Base-by-base conservation (phyloP, 2,329 filamentous ascomycete species). In the Alternaria longipes region DNA sequence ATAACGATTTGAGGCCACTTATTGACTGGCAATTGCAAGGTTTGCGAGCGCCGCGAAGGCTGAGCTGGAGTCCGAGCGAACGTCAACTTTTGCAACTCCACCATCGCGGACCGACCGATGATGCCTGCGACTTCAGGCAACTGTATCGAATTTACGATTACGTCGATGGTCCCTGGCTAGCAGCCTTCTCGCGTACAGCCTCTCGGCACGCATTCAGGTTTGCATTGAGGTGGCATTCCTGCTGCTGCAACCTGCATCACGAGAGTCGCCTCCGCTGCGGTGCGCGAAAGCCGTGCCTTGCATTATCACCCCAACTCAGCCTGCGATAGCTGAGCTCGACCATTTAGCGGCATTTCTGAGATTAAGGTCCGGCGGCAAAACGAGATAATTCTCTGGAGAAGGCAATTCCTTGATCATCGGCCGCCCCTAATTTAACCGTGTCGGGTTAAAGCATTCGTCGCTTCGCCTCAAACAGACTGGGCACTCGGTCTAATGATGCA, bases 201-300 rank as follows among this genome's bases (percentile, higher is more conserved):
- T 59, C 24, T 59, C 44, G 42, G 59, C 30, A 59, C 22, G 52
- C 40, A 45, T 42, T 47, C 54, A 62, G 62, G 64, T 62, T 54
- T 65, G 59, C 65, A 62, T 51, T 46, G 62, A 54, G 55, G 45
- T 59, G 55, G 47, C 61, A 49, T 52, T 56, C 62, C 66, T 65
- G 64, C 68, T 67, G 69, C 66, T 41, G 38, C 18, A 67, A 47
- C 54, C 62, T 65, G 60, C 63, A 67, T 68, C 60, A 69, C 62
- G 64, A 68, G 64, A 67, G 64, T 67, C 60, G 67, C 67, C 70
- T 69, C 71, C 55, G 68, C 68, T 70, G 66, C 66, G 64, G 68
- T 74, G 70, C 62, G 60, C 65, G 64, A 68, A 68, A 64, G 67
- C 66, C 68, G 66, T 64, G 69, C 65, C 66, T 66, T 72, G 66